Conservation (phyloP, 2,329 filamentous ascomycete species). For the Hypoxylon sp. region DNA sequence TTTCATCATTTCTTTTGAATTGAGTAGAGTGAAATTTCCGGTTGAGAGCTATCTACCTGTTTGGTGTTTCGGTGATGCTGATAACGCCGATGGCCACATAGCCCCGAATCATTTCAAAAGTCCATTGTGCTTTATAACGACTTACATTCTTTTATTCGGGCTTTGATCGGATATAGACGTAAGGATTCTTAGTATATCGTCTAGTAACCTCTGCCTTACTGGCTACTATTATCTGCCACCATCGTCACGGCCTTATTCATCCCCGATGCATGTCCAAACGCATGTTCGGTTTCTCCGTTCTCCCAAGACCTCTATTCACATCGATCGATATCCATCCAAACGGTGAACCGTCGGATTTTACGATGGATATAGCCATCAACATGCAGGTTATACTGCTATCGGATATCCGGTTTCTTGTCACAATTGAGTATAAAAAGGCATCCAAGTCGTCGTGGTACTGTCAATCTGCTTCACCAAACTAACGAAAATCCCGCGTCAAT, state of each 20-base stretch:
- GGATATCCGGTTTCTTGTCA: not conserved
- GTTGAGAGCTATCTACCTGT: not conserved
- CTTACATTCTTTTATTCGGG: not conserved
- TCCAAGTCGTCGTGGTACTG: conserved; percentile 7
- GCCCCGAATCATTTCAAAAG: conserved; percentile 2
- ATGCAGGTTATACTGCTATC: not conserved
- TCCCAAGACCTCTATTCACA: conserved; percentile 1
- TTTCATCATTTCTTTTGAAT: not conserved
- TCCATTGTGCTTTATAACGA: not conserved
- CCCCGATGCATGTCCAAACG: not conserved
- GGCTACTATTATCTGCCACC: not conserved
- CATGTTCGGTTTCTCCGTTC: not conserved
- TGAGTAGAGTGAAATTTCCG: not conserved
- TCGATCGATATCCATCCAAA: not conserved
- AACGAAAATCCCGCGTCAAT: conserved; percentile 12
- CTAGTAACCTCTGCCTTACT: not conserved
- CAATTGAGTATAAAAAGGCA: conserved; percentile 24
- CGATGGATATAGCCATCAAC: conserved; percentile 3
- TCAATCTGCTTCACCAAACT: not conserved
- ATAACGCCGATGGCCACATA: conserved; percentile 30
- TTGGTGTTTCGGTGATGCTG: conserved; percentile 23
- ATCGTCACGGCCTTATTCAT: conserved; percentile 5
- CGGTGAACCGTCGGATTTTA: conserved; percentile 13
- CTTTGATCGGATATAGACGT: conserved; percentile 4
- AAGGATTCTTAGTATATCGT: not conserved